Base-by-base conservation (phyloP, 768 basidiomycete genomes). In the Tricholoma furcatifolium region DNA sequence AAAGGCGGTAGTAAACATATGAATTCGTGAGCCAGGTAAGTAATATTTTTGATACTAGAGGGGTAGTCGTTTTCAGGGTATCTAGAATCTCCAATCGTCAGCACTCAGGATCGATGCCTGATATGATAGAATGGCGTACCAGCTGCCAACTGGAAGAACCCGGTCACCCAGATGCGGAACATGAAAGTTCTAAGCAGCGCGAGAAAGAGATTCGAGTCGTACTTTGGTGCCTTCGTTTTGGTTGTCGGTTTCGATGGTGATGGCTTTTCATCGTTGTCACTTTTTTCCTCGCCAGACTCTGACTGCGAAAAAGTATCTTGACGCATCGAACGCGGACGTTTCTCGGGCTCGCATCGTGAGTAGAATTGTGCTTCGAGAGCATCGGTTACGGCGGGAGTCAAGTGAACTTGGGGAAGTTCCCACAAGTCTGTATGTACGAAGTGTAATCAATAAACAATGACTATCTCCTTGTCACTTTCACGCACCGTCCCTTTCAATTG, bases 401-500 rank as follows among this genome's bases (percentile, higher is more conserved):
- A 67, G 6, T 67, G 67, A 6, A 62, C 36, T 1, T 64, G 51
- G 0, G 79, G 79, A 5, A 84, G 71, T 41, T 73, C 63, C 80
- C 81, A 84, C 36, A 84, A 64, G 60, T 84, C 83, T 84, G 18
- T 52, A 18, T 8, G 40, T 6, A 27, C n/a, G n/a, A n/a, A n/a
- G n/a, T 31, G 21, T 38, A 20, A 23, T 51, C 21, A 30, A n/a
- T 48, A 43, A 49, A 20, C 6, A 30, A 1, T 4, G 21, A 4
- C 14, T 5, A 7, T 3, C 27, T 27, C 7, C 3, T 20, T 4
- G 9, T 10, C 24, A 27, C 3, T 9, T 14, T 12, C 27, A 60
- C 69, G 14, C 35, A 80, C 84, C 84, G 40, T 84, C 82, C 60
- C 76, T 73, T 66, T 81, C 70, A 9, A 84, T 58, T 0, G 83